phyloP scores from a whole-genome alignment of 495 filamentous ascomycete genomes.

The Extremus antarcticus region DNA sequence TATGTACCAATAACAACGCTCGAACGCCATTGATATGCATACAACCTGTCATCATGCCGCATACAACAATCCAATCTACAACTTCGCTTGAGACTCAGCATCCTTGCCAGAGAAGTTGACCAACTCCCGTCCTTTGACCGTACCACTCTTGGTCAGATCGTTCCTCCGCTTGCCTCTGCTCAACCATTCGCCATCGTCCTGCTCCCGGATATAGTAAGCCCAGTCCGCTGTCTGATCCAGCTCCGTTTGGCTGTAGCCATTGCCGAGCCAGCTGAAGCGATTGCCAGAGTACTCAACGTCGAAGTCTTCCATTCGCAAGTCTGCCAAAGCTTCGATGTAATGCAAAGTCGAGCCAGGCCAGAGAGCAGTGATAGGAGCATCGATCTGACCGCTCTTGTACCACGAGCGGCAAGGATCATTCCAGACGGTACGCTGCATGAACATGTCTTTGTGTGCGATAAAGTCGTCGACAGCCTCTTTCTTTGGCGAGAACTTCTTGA shows the following conservation, averaged over 20 bases:
- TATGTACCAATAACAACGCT: background rate
- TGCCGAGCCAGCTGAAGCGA: constrained; percentile 16
- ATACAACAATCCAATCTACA: background rate
- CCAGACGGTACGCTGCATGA: constrained; percentile 13
- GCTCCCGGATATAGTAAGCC: constrained; percentile 33
- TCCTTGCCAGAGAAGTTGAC: constrained; percentile 15
- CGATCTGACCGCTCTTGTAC: constrained; percentile 18
- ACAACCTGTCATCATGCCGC: background rate
- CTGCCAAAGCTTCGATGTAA: constrained; percentile 13
- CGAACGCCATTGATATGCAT: background rate
- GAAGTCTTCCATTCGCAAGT: constrained; percentile 16
- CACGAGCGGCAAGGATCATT: constrained; percentile 14
- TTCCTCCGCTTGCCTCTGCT: constrained; percentile 23
- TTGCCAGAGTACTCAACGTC: constrained; percentile 17
- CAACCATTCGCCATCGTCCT: constrained; percentile 30
- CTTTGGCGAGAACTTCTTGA: constrained; percentile 22
- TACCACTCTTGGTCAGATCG: constrained; percentile 26
- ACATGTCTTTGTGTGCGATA: constrained; percentile 11
- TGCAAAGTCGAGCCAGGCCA: constrained; percentile 13
- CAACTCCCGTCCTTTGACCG: constrained; percentile 5
- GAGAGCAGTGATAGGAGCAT: constrained; percentile 16
- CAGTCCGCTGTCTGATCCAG: constrained; percentile 28
- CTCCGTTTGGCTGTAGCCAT: constrained; percentile 17
- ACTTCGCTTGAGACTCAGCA: background rate
- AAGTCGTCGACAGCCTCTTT: constrained; percentile 17